Base-by-base conservation (phyloP, 2,329 filamentous ascomycete species). In the Didymella keratinophila region DNA sequence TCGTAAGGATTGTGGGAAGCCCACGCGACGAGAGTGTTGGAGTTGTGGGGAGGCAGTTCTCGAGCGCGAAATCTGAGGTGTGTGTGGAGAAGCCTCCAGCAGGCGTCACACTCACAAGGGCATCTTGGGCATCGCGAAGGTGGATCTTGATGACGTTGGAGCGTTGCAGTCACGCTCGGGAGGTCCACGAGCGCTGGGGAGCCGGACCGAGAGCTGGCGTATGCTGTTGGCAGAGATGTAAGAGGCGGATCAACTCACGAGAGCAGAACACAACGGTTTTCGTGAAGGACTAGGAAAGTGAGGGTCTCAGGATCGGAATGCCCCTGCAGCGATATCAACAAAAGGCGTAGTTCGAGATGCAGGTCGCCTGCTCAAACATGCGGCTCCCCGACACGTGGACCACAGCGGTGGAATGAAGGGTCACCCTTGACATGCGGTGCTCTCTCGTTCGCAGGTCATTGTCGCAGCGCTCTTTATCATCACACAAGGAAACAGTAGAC, bases 41-140 rank as follows among this genome's bases (percentile, higher is more conserved):
- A 61, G 50, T n/a, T 52, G 53, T 61, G 61, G 58, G 61, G 58
- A 54, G 58, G 54, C 51, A 46, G 28, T 53, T 61, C 58, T 63
- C 54, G 61, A 63, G 55, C 58, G 61, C 58, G 60, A 63, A 63
- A 27, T 36, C 37, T 59, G 42, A 51, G 28, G 56, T 58, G 56
- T 58, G 56, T 48, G 56, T 47, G 28, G 36, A 42, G 54, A 51
- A 20, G 45, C 14, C 7, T 36, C 14, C 14, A 27, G 44, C 30
- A 14, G 30, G 45, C n/a, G 50, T 36, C 47, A 51, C 41, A 30
- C 47, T 52, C 36, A 37, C 52, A 54, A 54, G 52, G 32, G 25
- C 50, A 49, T 47, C 56, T 49, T 45, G 50, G 45, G 50, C 49
- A 32, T 39, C 16, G n/a, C 30, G 49, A 18, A 14, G 43, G 56